These are phyloP conservation scores for Rhytidhysteron rufulum DNA, from an alignment of 2,329 filamentous ascomycete genomes.

Conservation along the genomic window DNA sequence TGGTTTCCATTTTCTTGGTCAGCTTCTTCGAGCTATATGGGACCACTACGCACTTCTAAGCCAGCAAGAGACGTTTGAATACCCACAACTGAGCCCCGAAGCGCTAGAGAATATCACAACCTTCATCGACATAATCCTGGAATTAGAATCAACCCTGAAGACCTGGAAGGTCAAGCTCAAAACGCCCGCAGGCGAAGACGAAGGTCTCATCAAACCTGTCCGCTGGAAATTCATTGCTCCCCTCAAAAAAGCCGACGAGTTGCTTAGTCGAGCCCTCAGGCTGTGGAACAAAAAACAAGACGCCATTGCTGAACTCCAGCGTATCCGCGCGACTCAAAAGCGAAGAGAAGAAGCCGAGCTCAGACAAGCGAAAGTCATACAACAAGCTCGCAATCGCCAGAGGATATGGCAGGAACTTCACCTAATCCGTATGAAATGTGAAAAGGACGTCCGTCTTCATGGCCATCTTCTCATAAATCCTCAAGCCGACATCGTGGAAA, in stretches of 20 bases:
- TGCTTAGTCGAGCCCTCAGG: constrained; percentile 2
- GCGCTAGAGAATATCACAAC: constrained; percentile 16
- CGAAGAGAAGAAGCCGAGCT: constrained; percentile 4
- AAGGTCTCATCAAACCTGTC: constrained; percentile 20
- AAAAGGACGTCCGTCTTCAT: constrained; percentile 11
- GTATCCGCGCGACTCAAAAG: background rate
- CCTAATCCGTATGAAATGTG: constrained; percentile 19
- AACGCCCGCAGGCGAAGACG: constrained; percentile 8
- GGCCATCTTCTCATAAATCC: background rate
- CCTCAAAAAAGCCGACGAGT: constrained; percentile 13
- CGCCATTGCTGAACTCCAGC: background rate
- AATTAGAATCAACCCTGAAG: constrained; percentile 19
- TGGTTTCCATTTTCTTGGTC: background rate
- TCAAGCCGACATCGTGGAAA: constrained; percentile 16
- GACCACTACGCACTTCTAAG: background rate
- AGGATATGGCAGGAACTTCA: constrained; percentile 29
- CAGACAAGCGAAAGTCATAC: constrained; percentile 1
- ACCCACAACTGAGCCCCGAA: constrained; percentile 7
- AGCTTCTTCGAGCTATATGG: background rate
- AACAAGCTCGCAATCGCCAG: constrained; percentile 7
- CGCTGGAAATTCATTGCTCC: constrained; percentile 20
- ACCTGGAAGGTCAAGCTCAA: constrained; percentile 18
- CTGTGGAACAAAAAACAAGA: constrained; percentile 4
- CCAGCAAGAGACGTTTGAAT: background rate
- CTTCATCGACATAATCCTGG: constrained; percentile 15